Base-by-base conservation (phyloP, 257 asterid genomes). In the Plantago ovata region DNA sequence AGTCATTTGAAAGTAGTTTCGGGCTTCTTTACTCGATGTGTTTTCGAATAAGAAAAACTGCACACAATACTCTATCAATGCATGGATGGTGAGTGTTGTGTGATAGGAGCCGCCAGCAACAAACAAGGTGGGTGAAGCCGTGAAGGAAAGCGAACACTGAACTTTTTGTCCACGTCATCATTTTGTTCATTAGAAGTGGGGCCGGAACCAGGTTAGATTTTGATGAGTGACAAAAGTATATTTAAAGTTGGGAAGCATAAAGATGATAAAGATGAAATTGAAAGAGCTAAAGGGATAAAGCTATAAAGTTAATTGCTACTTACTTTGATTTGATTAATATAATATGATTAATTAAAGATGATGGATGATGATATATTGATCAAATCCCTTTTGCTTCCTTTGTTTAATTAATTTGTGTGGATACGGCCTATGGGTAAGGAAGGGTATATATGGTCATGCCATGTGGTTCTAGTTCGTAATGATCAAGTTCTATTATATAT, bases 121-220 rank as follows among this genome's bases (percentile, higher is more conserved):
- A 75, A 60, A 61, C 36, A 60, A 28, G 20, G 21, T 16, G 32
- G 15, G 18, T 23, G 10, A 28, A 28, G n/a, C 36, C 20, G 65
- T 53, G 55, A 50, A 59, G 47, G 60, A 77, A 73, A 70, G 84
- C 74, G 60, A 81, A 81, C 66, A 83, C 69, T 68, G 77, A 74
- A 69, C 94, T 76, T 88, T 82, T 81, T 75, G 82, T 76, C 76
- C 86, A 78, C 62, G 77, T 87, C 84, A 79, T 83, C 66, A 77
- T 69, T 47, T 53, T 33, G 58, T 72, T 64, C 33, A 40, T 60
- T 71, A 65, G 36, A 61, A 65, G 76, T 68, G 71, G 79, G 74
- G 6, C 59, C 68, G 51, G 48, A 16, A 59, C 53, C 74, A 73
- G 84, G 73, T 70, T 51, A 53, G 82, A 79, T 73, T 76, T n/a